A percentile compares a stretch with the other conserved stretches of the same genome.
These are phyloP conservation scores for Didymella pinodella DNA, from an alignment of 2,329 filamentous ascomycete genomes.

Conservation along the genomic window DNA sequence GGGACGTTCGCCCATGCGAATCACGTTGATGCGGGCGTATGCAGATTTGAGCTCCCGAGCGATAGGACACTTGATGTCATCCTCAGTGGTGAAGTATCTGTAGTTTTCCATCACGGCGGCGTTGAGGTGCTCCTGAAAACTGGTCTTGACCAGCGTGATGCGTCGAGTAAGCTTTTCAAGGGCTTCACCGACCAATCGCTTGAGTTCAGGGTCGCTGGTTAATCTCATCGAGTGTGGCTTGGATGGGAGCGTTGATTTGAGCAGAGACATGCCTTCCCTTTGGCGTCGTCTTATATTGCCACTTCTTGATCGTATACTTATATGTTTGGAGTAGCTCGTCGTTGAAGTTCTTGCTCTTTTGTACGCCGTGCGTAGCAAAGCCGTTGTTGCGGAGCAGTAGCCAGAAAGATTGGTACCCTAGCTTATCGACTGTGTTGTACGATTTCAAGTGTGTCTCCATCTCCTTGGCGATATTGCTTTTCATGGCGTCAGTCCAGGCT, in stretches of 20 bases:
- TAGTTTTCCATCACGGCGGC: not conserved
- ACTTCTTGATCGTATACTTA: not conserved
- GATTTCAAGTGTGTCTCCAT: not conserved
- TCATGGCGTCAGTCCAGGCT: not conserved
- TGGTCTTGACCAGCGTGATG: not conserved
- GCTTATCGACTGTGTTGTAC: not conserved
- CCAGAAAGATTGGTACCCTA: conserved; percentile 1
- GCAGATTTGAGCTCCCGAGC: conserved; percentile 8
- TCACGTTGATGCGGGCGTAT: conserved; percentile 4
- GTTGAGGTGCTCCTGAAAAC: not conserved
- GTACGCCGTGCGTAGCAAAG: not conserved
- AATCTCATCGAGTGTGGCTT: not conserved
- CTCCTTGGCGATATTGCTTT: not conserved
- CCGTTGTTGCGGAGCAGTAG: conserved; percentile 11
- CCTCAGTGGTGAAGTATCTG: conserved; percentile 20
- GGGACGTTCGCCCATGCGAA: not conserved
- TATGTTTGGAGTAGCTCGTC: not conserved
- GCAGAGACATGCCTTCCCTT: not conserved
- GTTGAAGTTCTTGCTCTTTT: not conserved
- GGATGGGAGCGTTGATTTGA: not conserved
- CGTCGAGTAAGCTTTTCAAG: not conserved
- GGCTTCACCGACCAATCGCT: not conserved
- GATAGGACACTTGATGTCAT: conserved; percentile 25
- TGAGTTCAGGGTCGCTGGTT: not conserved
- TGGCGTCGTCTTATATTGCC: not conserved